A percentile compares a stretch with the other conserved stretches of the same genome.
phyloP scores from a whole-genome alignment of 495 filamentous ascomycete genomes.

The Penicillium cataractarum region DNA sequence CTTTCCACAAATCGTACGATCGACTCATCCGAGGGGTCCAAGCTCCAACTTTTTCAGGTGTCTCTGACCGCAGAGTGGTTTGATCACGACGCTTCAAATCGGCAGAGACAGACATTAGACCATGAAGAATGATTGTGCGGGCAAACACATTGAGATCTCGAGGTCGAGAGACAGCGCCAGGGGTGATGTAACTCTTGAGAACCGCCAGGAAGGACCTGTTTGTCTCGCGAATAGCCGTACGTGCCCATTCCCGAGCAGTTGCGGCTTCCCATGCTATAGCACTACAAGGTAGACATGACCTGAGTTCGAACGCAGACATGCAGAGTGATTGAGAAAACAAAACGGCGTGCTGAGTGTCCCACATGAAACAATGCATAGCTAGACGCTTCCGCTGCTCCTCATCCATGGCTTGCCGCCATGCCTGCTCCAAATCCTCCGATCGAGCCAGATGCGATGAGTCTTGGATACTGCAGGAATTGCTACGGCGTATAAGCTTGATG shows the following conservation, averaged over 20 bases:
- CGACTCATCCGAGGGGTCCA: conserved; percentile 53
- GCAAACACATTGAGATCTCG: conserved; percentile 52
- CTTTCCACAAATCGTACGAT: conserved; percentile 58
- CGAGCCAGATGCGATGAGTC: conserved; percentile 31
- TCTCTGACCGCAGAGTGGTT: conserved; percentile 46
- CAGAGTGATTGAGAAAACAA: conserved; percentile 61
- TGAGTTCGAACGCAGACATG: conserved; percentile 61
- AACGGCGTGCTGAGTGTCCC: conserved; percentile 60
- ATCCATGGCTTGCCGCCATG: conserved; percentile 54
- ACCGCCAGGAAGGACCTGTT: conserved; percentile 46
- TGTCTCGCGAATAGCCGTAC: conserved; percentile 31
- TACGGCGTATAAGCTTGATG: conserved; percentile 61
- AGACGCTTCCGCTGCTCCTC: conserved; percentile 58
- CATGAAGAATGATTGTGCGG: conserved; percentile 52
- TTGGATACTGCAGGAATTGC: conserved; percentile 51
- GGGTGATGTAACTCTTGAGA: conserved; percentile 56
- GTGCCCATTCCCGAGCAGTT: conserved; percentile 50
- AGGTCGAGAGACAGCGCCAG: conserved; percentile 31
- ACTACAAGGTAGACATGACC: conserved; percentile 51
- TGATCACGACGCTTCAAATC: conserved; percentile 60
- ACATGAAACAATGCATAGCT: conserved; percentile 61
- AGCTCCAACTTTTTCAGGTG: conserved; percentile 42
- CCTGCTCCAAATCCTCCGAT: conserved; percentile 35
- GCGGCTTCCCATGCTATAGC: conserved; percentile 54
- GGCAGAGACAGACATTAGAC: conserved; percentile 59